These are phyloP conservation scores for Syzygium jambos DNA, from an alignment of 345 rosid genomes.

Conservation along the genomic window DNA sequence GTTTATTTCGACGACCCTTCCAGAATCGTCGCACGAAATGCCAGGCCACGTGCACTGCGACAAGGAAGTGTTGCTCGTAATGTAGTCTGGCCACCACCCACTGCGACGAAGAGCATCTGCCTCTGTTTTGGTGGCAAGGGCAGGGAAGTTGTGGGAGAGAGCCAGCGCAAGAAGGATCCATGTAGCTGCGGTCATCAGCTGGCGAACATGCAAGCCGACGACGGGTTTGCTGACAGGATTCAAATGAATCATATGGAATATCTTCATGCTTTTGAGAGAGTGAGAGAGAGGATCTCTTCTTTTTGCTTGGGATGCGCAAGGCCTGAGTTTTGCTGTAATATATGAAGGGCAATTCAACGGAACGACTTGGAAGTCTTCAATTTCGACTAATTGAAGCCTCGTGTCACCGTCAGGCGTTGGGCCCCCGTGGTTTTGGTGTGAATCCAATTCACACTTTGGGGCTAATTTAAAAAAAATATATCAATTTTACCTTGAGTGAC, in stretches of 20 bases:
- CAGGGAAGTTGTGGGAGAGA: neutral
- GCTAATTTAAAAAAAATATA: no score
- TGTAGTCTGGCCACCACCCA: rapidly evolving
- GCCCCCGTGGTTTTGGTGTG: no score
- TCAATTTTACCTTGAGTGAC: no score
- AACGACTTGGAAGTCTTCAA: neutral
- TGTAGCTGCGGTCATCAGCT: neutral
- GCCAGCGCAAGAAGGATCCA: neutral
- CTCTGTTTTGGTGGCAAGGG: neutral
- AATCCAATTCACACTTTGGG: no score
- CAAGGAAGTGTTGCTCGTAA: rapidly evolving
- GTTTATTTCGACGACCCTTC: rapidly evolving
- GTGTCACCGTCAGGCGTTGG: no score
- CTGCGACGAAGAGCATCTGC: neutral
- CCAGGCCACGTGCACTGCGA: rapidly evolving
- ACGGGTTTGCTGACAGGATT: neutral
- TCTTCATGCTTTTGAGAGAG: neutral
- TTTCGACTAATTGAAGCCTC: no score
- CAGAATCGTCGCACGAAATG: neutral
- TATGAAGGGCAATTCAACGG: neutral
- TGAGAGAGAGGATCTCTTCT: neutral
- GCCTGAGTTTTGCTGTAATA: neutral
- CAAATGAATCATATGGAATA: neutral
- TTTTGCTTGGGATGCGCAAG: neutral
- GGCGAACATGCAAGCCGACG: neutral